These are phyloP conservation scores for Entelexis sorbosivorans DNA, from an alignment of 1,139 yeast species.

Conservation along the genomic window DNA sequence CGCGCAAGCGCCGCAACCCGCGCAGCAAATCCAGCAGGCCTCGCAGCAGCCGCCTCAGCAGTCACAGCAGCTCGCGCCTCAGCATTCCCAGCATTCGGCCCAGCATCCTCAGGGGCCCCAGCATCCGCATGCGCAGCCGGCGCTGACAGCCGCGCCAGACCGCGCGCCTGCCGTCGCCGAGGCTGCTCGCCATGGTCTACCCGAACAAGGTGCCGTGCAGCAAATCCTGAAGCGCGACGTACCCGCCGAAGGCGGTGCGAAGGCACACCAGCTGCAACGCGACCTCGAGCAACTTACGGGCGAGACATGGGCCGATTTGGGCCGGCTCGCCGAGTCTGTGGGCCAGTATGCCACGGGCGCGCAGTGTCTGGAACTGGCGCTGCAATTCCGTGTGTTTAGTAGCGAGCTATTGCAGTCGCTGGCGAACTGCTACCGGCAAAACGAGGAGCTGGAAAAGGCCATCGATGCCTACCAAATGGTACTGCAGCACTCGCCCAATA, in stretches of 20 bases:
- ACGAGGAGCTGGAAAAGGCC: conserved; percentile 86
- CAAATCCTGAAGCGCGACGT: neutral
- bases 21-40: too few species aligned
- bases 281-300: conserved; percentile 47
- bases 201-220: neutral
- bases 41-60: too few species aligned
- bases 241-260: neutral
- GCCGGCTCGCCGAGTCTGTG: conserved; percentile 78
- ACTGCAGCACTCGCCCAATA: conserved; percentile 66
- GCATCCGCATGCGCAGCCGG: neutral
- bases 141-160: neutral
- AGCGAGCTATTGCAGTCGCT: conserved; percentile 74
- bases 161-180: neutral
- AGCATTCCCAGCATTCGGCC: neutral
- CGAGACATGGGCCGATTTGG: conserved; percentile 84
- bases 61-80: neutral
- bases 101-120: neutral
- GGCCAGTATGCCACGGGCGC: conserved; percentile 87
- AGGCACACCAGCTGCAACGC: conserved; percentile 15
- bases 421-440: conserved; percentile 78
- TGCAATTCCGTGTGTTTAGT: conserved; percentile 75
- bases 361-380: conserved; percentile 79
- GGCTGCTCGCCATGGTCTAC: neutral
- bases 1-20: neutral
- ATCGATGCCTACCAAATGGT: conserved; percentile 89